Base-by-base conservation (phyloP, 805 yeast genomes). In the Wickerhamiella dianesei region DNA sequence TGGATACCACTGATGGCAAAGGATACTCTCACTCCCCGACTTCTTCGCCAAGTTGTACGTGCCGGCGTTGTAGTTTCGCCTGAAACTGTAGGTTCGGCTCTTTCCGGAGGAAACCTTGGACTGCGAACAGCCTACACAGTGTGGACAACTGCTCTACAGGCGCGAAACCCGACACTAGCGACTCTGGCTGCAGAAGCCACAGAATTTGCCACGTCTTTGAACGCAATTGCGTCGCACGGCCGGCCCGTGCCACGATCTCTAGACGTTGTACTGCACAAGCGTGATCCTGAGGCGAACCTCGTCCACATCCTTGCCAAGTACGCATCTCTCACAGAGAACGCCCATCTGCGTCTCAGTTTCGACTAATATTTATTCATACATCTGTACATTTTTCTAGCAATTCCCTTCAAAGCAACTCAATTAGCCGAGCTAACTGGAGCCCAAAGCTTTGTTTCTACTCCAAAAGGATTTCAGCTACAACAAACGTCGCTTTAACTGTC, bases 51-150 rank as follows among this genome's bases (percentile, higher is more conserved):
- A 18, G 25, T 21, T 20, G 25, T 39, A 19, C 41, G 25, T 5
- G 41, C 41, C 25, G 41, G 41, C 8, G 16, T 19, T 5, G 25
- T 39, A 20, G 41, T 18, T 22, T 21, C 41, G 8, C 41, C 41
- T n/a, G 25, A 12, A 9, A 14, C 6, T 9, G 13, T 39, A 39
- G 16, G 8, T n/a, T 14, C 17, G 19, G 39, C 39, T 5, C 19
- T 17, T 14, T 6, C 39, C 5, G 39, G 17, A 5, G 19, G 39
- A 5, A n/a, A n/a, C 17, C 14, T 36, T 6, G 39, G 39, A 6
- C 8, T 36, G 16, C 16, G 39, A 36, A 18, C 20, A 6, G 41
- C 41, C 6, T 39, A 39, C n/a, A 22, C 25, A 5, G 18, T 20
- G n/a, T 39, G 41, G 41, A n/a, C 8, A n/a, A n/a, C 17, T 36